A percentile compares a stretch with the other conserved stretches of the same genome.
Evolutionary conservation across 345 rosid genomes (phyloP).

Genomic region (Limnanthes douglasii): DNA sequence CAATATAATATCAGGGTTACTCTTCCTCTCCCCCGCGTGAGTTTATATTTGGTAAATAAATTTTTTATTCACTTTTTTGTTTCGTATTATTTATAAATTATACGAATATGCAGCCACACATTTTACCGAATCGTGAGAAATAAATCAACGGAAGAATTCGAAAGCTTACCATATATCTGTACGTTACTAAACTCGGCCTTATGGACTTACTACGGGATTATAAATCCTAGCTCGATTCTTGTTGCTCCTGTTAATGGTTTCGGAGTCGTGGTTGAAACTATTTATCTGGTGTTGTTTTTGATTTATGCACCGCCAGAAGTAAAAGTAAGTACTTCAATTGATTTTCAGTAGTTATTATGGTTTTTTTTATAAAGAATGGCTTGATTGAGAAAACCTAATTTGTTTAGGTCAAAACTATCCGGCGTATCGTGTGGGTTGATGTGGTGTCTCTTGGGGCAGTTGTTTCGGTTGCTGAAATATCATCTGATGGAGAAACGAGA

Average conservation of each 20-base stretch:
- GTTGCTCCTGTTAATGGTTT: slow-evolving; percentile 66
- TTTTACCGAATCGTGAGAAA: slow-evolving; percentile 35
- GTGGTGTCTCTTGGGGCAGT: slow-evolving; percentile 34
- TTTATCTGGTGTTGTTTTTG: slow-evolving; percentile 36
- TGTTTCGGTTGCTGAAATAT: slow-evolving; percentile 22
- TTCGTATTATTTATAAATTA: background rate
- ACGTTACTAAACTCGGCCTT: slow-evolving; percentile 40
- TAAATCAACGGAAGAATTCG: slow-evolving; percentile 51
- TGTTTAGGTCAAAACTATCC: slow-evolving; percentile 28
- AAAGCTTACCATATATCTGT: slow-evolving; percentile 62
- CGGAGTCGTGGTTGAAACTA: slow-evolving; percentile 42
- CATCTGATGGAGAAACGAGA: slow-evolving; percentile 31
- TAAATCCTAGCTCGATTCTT: slow-evolving; percentile 48
- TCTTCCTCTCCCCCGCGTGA: slow-evolving; percentile 75
- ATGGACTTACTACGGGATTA: slow-evolving; percentile 80
- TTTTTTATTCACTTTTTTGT: background rate
- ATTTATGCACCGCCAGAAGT: slow-evolving; percentile 22
- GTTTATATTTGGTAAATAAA: too few species aligned
- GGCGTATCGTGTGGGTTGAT: slow-evolving; percentile 26
- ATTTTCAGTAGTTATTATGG: background rate
- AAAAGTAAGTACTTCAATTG: slow-evolving; percentile 13
- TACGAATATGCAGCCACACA: slow-evolving; percentile 20
- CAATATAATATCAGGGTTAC: slow-evolving; percentile 48
- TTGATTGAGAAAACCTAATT: background rate
- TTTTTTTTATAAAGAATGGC: background rate